A percentile compares a stretch with the other conserved stretches of the same genome.
Conservation (phyloP, 2,329 filamentous ascomycete genomes). For the Aureobasidium sp. region DNA sequence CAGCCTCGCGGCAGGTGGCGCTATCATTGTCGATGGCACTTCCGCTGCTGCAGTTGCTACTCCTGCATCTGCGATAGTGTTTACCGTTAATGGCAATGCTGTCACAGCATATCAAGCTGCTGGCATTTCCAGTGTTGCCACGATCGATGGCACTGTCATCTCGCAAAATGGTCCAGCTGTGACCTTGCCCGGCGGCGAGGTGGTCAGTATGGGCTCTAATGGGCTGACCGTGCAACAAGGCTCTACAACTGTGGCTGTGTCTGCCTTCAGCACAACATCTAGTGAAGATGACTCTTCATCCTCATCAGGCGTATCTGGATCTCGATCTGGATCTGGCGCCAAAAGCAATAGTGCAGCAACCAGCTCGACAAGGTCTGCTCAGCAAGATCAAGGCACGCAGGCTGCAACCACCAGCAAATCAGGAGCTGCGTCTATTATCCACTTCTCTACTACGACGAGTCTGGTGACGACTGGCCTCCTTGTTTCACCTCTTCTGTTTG, state of each 20-base stretch:
- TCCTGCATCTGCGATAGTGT: slow-evolving; percentile 11
- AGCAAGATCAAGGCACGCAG: neutral
- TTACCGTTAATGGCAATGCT: slow-evolving; percentile 18
- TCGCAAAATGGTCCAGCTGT: slow-evolving; percentile 16
- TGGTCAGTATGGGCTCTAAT: slow-evolving; percentile 17
- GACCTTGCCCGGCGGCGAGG: slow-evolving; percentile 18
- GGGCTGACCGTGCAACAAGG: slow-evolving; percentile 1
- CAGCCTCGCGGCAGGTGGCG: slow-evolving; percentile 17
- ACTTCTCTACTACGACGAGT: neutral
- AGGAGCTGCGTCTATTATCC: neutral
- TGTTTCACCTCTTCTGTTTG: neutral
- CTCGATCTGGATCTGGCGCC: neutral
- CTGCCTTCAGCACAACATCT: neutral
- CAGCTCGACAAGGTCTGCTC: neutral
- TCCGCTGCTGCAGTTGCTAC: neutral
- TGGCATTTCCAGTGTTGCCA: neutral
- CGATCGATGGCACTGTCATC: slow-evolving; percentile 19
- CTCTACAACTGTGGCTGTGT: neutral
- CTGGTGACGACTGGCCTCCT: neutral
- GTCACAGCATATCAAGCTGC: slow-evolving; percentile 17
- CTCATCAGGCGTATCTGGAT: neutral
- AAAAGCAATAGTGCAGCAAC: neutral
- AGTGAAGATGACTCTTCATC: neutral
- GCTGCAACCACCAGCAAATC: neutral
- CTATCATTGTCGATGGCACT: slow-evolving; percentile 12